Conservation (phyloP, 2,329 filamentous ascomycete species). For the Blumeriella jaapii region DNA sequence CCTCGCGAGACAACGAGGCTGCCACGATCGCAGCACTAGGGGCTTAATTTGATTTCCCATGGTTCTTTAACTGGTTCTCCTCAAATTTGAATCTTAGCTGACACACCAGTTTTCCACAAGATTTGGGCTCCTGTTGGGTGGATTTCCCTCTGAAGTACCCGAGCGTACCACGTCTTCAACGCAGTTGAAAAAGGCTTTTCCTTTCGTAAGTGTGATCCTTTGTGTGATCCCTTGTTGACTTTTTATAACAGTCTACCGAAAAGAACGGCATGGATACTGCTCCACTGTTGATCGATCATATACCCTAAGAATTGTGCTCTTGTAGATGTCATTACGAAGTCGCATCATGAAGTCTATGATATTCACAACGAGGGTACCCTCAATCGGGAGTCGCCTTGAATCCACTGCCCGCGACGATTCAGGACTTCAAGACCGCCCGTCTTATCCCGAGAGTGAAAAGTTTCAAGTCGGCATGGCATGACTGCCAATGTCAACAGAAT, state of each 20-base stretch:
- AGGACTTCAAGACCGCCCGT: constrained; percentile 34
- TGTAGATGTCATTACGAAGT: constrained; percentile 38
- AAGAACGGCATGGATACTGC: constrained; percentile 46
- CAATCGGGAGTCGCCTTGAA: constrained; percentile 33
- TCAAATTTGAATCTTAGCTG: constrained; percentile 25
- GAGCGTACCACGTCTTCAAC: constrained; percentile 37
- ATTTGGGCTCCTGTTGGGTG: constrained; percentile 39
- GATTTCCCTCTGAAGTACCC: constrained; percentile 35
- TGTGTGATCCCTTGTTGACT: background rate
- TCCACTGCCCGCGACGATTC: constrained; percentile 33
- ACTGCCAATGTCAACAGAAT: constrained; percentile 33
- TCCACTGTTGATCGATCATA: constrained; percentile 32
- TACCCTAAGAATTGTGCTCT: constrained; percentile 40
- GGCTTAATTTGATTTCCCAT: constrained; percentile 12
- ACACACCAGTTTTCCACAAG: constrained; percentile 34
- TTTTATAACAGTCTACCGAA: constrained; percentile 30
- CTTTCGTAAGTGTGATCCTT: no score
- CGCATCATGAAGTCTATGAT: constrained; percentile 42
- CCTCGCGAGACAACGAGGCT: constrained; percentile 7
- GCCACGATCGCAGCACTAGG: constrained; percentile 21
- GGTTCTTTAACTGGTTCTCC: constrained; percentile 18
- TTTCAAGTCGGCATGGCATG: constrained; percentile 38
- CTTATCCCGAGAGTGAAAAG: constrained; percentile 38
- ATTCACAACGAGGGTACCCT: constrained; percentile 39
- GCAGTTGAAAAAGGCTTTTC: constrained; percentile 39